Percentiles rank a stretch among this genome's conserved stretches.
Evolutionary conservation across 768 basidiomycete species (phyloP).

Genomic region (Lactarius trivialis): DNA sequence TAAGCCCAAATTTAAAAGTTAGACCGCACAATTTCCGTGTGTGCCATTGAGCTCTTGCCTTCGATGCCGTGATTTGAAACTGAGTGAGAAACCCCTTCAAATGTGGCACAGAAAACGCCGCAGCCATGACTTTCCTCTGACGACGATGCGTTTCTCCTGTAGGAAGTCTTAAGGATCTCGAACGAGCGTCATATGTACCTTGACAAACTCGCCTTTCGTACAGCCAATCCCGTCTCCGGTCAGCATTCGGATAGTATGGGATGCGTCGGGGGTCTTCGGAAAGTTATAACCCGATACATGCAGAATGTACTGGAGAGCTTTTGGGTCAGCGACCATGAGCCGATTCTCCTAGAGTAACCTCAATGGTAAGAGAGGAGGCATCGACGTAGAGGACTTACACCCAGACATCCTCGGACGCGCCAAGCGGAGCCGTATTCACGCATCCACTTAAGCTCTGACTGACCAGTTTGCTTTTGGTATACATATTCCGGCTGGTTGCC

Average conservation of each 20-base stretch:
- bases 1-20: constrained; percentile 4
- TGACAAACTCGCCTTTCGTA: constrained; percentile 19
- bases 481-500: constrained; percentile 25
- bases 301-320: constrained; percentile 28
- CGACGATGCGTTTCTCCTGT: constrained; percentile 26
- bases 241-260: constrained; percentile 22
- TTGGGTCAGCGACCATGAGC: constrained; percentile 28
- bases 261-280: constrained; percentile 22
- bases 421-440: constrained; percentile 28
- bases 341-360: constrained; percentile 26
- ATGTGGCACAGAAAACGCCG: constrained; percentile 28
- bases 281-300: constrained; percentile 29
- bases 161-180: neutral
- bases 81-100: constrained; percentile 26
- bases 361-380: neutral
- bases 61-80: constrained; percentile 25
- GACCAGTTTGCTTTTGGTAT: constrained; percentile 27
- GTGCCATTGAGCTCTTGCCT: neutral
- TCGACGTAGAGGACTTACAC: constrained; percentile 12
- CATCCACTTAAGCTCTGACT: constrained; percentile 25
- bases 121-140: constrained; percentile 29
- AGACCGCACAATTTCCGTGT: constrained; percentile 14
- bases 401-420: constrained; percentile 21
- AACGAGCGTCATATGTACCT: neutral
- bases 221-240: constrained; percentile 25